Evolutionary conservation across 1,284 basidiomycete genomes (phyloP).

Genomic region (Fistulinella staudtii): DNA sequence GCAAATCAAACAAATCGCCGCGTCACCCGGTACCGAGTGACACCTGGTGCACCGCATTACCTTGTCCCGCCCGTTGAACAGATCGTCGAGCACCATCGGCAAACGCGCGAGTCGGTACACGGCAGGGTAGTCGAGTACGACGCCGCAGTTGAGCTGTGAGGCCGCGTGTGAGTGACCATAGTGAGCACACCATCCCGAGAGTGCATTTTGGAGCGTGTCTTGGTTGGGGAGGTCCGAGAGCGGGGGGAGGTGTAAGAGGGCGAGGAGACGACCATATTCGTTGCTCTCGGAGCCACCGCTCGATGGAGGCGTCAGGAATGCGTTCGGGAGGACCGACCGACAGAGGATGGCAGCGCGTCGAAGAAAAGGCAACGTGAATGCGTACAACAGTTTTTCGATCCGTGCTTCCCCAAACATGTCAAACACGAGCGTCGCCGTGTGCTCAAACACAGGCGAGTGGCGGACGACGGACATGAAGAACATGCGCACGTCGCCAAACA

Average conservation of each 20-base stretch:
- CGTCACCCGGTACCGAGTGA: slow-evolving; percentile 76
- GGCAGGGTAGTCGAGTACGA: slow-evolving; percentile 79
- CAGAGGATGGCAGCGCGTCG: slow-evolving; percentile 86
- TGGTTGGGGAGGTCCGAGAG: slow-evolving; percentile 74
- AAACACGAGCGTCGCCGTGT: slow-evolving; percentile 71
- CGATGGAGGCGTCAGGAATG: slow-evolving; percentile 43
- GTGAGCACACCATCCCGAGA: slow-evolving; percentile 81
- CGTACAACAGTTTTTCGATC: slow-evolving; percentile 85
- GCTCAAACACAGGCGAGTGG: slow-evolving; percentile 75
- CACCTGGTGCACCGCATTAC: slow-evolving; percentile 75
- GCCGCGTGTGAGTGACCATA: slow-evolving; percentile 72
- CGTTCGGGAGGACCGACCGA: slow-evolving; percentile 66
- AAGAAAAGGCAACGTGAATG: slow-evolving; percentile 92
- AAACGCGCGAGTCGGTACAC: slow-evolving; percentile 84
- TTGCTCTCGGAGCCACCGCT: slow-evolving; percentile 37
- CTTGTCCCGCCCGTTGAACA: slow-evolving; percentile 69
- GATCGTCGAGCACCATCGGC: slow-evolving; percentile 77
- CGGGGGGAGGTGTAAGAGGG: slow-evolving; percentile 72
- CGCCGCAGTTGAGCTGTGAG: slow-evolving; percentile 68
- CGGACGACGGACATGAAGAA: slow-evolving; percentile 82
- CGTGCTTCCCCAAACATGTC: slow-evolving; percentile 74
- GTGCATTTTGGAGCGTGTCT: slow-evolving; percentile 76
- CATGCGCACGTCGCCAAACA: slow-evolving; percentile 79
- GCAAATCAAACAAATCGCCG: slow-evolving; percentile 91
- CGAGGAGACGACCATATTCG: slow-evolving; percentile 82